Evolutionary conservation across 148 eudicot species (phyloP).

Genomic region (Pharnaceum exiguum): DNA sequence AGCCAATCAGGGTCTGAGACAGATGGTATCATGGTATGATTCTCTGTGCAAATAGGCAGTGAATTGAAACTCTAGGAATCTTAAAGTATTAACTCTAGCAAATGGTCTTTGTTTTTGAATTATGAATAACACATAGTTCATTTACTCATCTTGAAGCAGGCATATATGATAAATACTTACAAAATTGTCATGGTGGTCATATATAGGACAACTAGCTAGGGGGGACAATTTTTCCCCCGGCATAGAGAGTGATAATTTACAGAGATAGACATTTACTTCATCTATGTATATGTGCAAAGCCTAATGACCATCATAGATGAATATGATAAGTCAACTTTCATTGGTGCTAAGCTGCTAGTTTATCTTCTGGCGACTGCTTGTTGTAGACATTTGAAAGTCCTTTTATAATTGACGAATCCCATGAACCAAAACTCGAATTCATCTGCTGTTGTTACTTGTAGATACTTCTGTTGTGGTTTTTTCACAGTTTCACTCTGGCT

Average conservation of each 20-base stretch:
- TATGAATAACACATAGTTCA: no score
- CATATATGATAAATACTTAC: no score
- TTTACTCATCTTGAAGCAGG: no score
- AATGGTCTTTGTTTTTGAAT: no score
- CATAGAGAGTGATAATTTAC: not conserved
- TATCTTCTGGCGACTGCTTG: constrained; percentile 9
- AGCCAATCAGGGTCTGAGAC: no score
- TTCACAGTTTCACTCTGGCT: constrained; percentile 27
- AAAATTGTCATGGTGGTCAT: no score
- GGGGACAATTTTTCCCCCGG: not conserved
- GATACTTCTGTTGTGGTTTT: constrained; percentile 33
- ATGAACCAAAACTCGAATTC: constrained; percentile 41
- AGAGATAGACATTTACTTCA: not conserved
- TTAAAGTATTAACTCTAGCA: not conserved
- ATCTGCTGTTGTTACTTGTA: constrained; percentile 29
- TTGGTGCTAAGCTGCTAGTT: not conserved
- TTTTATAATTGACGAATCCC: constrained; percentile 33
- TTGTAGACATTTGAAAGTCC: constrained; percentile 19
- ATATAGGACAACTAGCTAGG: no score
- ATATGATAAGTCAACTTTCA: not conserved
- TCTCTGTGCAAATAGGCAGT: no score
- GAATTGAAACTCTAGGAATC: not conserved
- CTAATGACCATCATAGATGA: not conserved
- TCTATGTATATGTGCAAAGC: not conserved
- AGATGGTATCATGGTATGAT: no score